Evolutionary conservation across 495 filamentous ascomycete genomes (phyloP).

Genomic region (Xylaria cubensis): DNA sequence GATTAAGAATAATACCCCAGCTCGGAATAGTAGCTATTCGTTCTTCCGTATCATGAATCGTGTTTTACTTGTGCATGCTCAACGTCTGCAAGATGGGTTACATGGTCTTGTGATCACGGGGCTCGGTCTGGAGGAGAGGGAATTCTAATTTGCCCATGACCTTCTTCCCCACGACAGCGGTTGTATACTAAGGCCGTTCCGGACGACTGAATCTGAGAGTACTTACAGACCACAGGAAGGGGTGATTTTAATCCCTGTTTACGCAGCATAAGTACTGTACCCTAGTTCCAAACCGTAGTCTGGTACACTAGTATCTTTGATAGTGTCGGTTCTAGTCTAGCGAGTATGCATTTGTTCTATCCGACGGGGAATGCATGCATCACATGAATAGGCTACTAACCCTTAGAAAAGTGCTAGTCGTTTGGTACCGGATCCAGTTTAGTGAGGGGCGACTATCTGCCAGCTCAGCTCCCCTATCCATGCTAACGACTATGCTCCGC

Average conservation of each 20-base stretch:
- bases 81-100: slow-evolving; percentile 26
- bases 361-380: slow-evolving; percentile 10
- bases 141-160: background rate
- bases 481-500: background rate
- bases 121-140: background rate
- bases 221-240: background rate
- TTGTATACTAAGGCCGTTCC: background rate
- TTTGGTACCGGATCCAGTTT: slow-evolving; percentile 7
- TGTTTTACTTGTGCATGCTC: slow-evolving; percentile 21
- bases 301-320: background rate
- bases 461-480: slow-evolving; percentile 7
- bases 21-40: background rate
- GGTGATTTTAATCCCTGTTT: slow-evolving; percentile 7
- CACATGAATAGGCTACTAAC: slow-evolving; percentile 21
- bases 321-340: background rate
- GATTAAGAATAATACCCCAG: slow-evolving; percentile 16
- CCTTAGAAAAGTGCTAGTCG: background rate
- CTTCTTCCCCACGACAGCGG: slow-evolving; percentile 9
- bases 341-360: slow-evolving; percentile 10
- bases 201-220: background rate
- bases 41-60: background rate
- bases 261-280: background rate
- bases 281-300: background rate
- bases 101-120: slow-evolving; percentile 25
- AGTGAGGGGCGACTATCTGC: slow-evolving; percentile 15